Conservation (phyloP, 805 yeast species). For the Saccharomycopsis lassenensis region DNA sequence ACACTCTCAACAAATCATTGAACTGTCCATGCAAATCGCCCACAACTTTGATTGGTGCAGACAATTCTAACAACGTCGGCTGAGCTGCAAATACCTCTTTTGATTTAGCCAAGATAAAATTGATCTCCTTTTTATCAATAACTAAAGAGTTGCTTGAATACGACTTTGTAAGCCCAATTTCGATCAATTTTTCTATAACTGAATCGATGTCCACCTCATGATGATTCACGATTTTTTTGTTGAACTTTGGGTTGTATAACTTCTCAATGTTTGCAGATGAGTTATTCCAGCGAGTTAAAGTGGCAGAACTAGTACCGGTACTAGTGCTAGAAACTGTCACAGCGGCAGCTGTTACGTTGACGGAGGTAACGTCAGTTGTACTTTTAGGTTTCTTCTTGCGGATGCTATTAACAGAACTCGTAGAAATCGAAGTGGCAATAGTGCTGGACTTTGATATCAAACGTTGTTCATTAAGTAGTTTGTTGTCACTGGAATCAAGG, state of each 20-base stretch:
- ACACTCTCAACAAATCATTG: conserved; percentile 64
- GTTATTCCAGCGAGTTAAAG: too few species aligned
- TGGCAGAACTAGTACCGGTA: too few species aligned
- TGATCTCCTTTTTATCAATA: conserved; percentile 15
- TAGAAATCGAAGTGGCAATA: too few species aligned
- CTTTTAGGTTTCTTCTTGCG: too few species aligned
- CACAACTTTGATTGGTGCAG: conserved; percentile 77
- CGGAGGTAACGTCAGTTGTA: too few species aligned
- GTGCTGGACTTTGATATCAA: too few species aligned
- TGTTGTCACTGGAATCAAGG: too few species aligned
- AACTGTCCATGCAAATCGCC: conserved; percentile 86
- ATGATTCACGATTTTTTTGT: conserved; percentile 16
- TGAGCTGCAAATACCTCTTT: conserved; percentile 51
- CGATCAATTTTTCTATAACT: conserved; percentile 16
- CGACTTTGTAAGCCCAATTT: conserved; percentile 14
- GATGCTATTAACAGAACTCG: too few species aligned
- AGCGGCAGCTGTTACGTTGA: too few species aligned
- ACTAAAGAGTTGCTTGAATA: conserved; percentile 9
- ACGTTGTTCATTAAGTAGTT: too few species aligned
- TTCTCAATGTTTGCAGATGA: conserved; percentile 17
- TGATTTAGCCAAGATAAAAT: conserved; percentile 21
- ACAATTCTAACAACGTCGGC: conserved; percentile 52
- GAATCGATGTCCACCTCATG: conserved; percentile 18
- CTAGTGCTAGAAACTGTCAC: too few species aligned
- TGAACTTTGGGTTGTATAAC: conserved; percentile 17